Evolutionary conservation across 1,139 yeast species (phyloP), one percentile per base, ranked within the genome.

Genomic region (Lodderomyces metapsilosis): DNA sequence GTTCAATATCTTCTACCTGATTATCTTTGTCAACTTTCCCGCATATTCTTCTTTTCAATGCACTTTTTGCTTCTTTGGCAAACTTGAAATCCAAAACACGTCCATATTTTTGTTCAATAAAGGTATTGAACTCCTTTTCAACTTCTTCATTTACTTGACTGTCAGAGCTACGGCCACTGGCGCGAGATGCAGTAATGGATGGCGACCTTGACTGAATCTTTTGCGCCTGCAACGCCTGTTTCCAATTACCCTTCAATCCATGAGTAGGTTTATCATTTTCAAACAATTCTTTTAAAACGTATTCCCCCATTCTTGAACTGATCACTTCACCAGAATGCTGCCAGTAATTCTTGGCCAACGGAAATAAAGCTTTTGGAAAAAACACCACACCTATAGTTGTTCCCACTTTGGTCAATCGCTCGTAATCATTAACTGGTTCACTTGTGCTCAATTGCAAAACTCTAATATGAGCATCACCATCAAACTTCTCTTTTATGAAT

Each of bases 281-380:
- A 51, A 79, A 74, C 52, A 86, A 66, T 52, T 81, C 87, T 45
- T 78, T 79, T 44, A 85, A 63, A 34, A 87, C 80, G 55, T 88
- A 92, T 59, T 91, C 97, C 1, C 91, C 97, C 63, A 84, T 68
- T 54, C 98, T 70, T 9, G 96, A 87, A 15, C 96, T 87, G 34
- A 92, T 78, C 10, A 96, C 96, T 61, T 92, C 98, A 24, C 98
- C 98, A 0, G 95, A 73, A 56, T 91, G 97, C 59, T 91, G 97
- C 98, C 98, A 92, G 64, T 87, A 92, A 52, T 80, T 81, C 58
- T 88, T 89, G 25, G 94, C 92, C 5, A 85, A 59, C 1, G 78
- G 62, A 49, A 70, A 80, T 39, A 76, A 78, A 2, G 64, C 57
- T 2, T 72, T 68, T 0, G 88, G 88, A 53, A 84, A 83, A 52